phyloP scores from a whole-genome alignment of 495 filamentous ascomycete species.

The Tuber umbilicatum region DNA sequence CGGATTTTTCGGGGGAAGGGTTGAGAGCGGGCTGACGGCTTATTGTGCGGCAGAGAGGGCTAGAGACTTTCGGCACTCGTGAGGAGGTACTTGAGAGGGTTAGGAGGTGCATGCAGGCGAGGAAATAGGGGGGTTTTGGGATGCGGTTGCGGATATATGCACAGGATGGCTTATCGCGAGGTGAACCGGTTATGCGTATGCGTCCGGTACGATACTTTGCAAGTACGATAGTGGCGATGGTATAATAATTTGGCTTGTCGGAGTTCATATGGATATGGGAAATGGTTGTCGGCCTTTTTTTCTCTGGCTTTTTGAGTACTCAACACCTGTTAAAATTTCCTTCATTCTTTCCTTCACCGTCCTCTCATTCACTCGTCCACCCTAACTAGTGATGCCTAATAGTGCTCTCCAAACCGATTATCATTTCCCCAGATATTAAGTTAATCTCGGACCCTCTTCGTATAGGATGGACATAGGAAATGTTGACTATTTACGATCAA shows the following conservation, averaged over 20 bases:
- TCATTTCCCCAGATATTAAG: not conserved
- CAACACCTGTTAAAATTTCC: not conserved
- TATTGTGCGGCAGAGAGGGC: slow-evolving; percentile 55
- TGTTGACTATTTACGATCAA: not conserved
- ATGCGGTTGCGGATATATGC: not conserved
- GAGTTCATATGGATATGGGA: not conserved
- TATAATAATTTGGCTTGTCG: not conserved
- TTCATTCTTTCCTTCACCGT: not conserved
- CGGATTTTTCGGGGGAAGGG: not conserved
- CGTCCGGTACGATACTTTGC: not conserved
- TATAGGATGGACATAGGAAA: not conserved
- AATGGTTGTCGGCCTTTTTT: not conserved
- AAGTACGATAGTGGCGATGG: not conserved
- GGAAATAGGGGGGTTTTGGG: not conserved
- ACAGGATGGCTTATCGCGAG: not conserved
- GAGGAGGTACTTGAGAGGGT: slow-evolving; percentile 76
- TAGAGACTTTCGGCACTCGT: slow-evolving; percentile 63
- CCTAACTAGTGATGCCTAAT: not conserved
- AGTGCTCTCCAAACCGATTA: not conserved
- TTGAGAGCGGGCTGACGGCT: slow-evolving; percentile 14
- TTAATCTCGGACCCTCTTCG: not conserved
- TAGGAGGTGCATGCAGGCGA: slow-evolving; percentile 57
- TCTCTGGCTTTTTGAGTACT: not conserved
- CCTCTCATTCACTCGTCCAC: not conserved
- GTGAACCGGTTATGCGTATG: not conserved